Conservation (phyloP, 331 rosid genomes). For the Erythrophleum ivorense region DNA sequence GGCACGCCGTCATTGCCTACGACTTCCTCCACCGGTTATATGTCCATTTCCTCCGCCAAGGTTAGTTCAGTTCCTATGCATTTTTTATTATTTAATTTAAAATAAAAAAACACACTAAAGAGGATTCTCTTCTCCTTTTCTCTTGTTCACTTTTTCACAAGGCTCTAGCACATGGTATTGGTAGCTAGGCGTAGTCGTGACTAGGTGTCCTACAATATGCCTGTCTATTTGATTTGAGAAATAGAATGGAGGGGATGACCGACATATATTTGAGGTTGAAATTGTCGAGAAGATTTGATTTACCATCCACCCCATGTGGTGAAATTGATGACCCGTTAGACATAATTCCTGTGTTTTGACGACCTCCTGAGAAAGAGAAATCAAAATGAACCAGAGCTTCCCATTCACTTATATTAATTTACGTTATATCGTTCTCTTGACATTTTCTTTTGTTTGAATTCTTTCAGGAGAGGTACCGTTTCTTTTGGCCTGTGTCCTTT, state of each 20-base stretch:
- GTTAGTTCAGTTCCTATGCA: constrained; percentile 37
- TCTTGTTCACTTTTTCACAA: neutral
- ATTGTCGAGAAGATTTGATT: neutral
- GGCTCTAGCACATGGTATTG: neutral
- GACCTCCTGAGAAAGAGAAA: no score
- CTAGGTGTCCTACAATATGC: constrained; percentile 1
- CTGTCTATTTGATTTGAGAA: neutral
- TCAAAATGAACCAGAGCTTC: neutral
- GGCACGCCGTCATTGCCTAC: constrained; percentile 48
- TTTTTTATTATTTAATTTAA: neutral
- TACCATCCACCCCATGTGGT: neutral
- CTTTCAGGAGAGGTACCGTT: constrained; percentile 47
- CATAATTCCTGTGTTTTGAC: no score
- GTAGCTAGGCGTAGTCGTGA: neutral
- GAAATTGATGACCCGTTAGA: neutral
- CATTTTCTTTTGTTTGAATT: constrained; percentile 29
- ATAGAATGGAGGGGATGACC: neutral
- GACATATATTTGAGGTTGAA: neutral
- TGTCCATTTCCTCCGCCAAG: constrained; percentile 77
- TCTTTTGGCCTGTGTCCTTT: constrained; percentile 34
- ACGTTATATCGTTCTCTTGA: neutral
- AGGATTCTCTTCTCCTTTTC: neutral
- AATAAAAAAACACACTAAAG: neutral
- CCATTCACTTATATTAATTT: neutral
- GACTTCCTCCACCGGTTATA: constrained; percentile 70